Evolutionary conservation across 495 filamentous ascomycete genomes (phyloP), one percentile per base, ranked within the genome.

Genomic region (Podospora sp.): DNA sequence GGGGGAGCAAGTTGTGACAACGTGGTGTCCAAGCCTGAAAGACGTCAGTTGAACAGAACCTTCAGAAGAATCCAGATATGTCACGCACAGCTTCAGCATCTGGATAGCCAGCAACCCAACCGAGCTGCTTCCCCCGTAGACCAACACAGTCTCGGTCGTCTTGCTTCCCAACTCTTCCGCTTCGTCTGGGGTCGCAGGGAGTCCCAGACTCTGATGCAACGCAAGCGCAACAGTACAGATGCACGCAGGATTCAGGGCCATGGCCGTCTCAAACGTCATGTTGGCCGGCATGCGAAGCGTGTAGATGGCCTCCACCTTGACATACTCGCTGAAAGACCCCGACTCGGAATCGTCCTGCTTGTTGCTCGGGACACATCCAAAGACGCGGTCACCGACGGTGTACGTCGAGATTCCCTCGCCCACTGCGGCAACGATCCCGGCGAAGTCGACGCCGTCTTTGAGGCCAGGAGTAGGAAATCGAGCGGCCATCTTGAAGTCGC

Each of bases 1-100:
- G 0, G 82, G 81, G 0, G 86, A 88, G 66, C 86, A 87, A 0
- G 85, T 87, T 6, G 83, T 75, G 50, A 89, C 80, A 12, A 83
- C 78, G 3, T 70, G 12, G 35, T 53, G 60, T 9, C 66, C 66
- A 6, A 33, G 18, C 4, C 29, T 33, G 29, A 4, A 33, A 33
- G 4, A 33, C 4, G 29, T 33, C 29, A 33, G 29, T 33, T 8
- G 3, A 4, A 33, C 8, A 8, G 4, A 8, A 3, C 8, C 8
- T 33, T 3, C 29, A 33, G 29, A 33, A 4, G 8, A 8, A 4
- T 33, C 29, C 8, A 8, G 29, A 4, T 8, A 33, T 33, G 29
- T 33, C 29, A 33, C 29, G 29, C 8, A 33, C 21, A 68, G 50
- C 33, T 52, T 50, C 14, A 68, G 66, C 22, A 68, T 29, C 40